Evolutionary conservation across 805 yeast species (phyloP), one percentile per base, ranked within the genome.

Genomic region (Zygoascus flipseniorum): DNA sequence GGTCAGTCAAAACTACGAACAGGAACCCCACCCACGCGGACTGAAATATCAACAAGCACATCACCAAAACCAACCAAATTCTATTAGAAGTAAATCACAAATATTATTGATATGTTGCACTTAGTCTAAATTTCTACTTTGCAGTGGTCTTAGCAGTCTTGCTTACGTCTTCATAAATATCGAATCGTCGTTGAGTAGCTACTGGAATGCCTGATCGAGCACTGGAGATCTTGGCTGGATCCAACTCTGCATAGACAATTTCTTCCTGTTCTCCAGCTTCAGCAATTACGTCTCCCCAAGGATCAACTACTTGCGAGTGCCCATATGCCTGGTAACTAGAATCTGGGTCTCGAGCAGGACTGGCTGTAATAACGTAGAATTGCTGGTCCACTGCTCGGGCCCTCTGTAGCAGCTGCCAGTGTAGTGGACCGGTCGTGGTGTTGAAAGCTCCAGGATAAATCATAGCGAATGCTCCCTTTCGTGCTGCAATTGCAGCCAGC

Each of bases 361-460:
- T 87, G 18, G 95, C 89, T 82, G 89, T 77, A 1, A 92, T 70
- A 8, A 89, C 95, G 66, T 77, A 93, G 51, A 85, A 72, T 69
- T 93, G 97, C 9, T 93, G 79, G 65, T 90, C 97, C 5, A 92
- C 79, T 3, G 98, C 98, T 48, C 97, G 75, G 0, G 96, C 85
- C 35, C 83, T 74, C 0, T 86, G 97, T 52, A 92, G 72, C 14
- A 82, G 68, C 52, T 81, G 79, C 96, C 97, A 92, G 65, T 92
- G 99, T 1, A 90, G 85, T 44, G 86, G 86, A 0, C 99, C 99
- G 0, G 99, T 92, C 58, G 84, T 84, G 68, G 85, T 77, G 9
- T 96, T 93, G 75, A 95, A 93, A 0, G 98, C 98, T 45, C 95
- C 85, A 0, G 99, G 98, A 62, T 77, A 92, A 1, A 95, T 79